Conservation (phyloP, 192 early-diverging fungal species). For the Coemansia sp. region DNA sequence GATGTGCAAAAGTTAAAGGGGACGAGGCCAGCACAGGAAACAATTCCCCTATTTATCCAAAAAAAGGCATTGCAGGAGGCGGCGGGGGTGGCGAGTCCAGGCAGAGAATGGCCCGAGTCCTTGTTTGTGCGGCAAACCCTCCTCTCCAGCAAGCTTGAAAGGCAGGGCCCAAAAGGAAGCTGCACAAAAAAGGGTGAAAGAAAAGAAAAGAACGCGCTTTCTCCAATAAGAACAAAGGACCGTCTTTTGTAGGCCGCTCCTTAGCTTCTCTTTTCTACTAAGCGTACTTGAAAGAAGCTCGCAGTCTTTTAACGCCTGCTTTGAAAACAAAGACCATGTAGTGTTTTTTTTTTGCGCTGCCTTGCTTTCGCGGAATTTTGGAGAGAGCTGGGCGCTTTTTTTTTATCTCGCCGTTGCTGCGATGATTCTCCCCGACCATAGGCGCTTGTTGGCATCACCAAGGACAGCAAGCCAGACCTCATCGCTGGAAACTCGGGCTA, state of each 20-base stretch:
- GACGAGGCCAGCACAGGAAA: background rate
- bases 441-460: too few species aligned
- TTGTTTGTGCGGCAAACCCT: background rate
- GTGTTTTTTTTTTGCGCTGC: too few species aligned
- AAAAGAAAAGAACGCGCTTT: background rate
- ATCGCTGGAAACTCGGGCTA: too few species aligned
- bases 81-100: too few species aligned
- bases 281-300: background rate
- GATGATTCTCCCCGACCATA: too few species aligned
- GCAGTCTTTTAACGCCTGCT: background rate
- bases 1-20: background rate
- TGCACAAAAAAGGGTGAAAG: background rate
- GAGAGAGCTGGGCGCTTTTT: too few species aligned
- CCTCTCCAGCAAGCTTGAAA: background rate
- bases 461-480: too few species aligned
- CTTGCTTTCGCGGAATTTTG: too few species aligned
- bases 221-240: background rate
- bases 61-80: background rate
- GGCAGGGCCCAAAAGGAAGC: background rate
- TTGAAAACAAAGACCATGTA: background rate
- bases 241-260: background rate
- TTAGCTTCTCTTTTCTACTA: background rate
- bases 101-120: background rate
- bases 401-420: too few species aligned
- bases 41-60: conserved; percentile 5